Evolutionary conservation across 2,329 filamentous ascomycete species (phyloP).

Genomic region (Byssothecium circinans): DNA sequence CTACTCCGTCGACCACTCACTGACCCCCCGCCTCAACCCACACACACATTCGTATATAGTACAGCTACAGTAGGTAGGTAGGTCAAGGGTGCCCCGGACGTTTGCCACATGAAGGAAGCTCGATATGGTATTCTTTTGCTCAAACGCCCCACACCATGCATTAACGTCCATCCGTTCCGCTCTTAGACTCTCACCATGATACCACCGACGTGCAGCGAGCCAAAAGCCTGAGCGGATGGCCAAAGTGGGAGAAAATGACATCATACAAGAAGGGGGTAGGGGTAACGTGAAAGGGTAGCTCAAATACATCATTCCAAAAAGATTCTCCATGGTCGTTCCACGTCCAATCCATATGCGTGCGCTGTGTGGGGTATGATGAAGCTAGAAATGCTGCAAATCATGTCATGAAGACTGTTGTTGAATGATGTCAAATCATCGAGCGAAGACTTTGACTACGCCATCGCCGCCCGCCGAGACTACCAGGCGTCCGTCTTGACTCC

Average conservation of each 20-base stretch:
- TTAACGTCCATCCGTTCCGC: constrained; percentile 2
- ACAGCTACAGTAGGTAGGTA: constrained; percentile 9
- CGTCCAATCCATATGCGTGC: constrained; percentile 8
- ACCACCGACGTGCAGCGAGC: neutral
- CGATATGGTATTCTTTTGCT: neutral
- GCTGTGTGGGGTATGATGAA: constrained; percentile 12
- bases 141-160: constrained; percentile 8
- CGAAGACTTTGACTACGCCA: constrained; percentile 91
- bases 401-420: neutral
- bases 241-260: neutral
- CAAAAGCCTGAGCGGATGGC: neutral
- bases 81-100: neutral
- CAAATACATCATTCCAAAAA: neutral
- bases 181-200: neutral
- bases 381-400: constrained; percentile 7
- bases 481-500: constrained; percentile 93
- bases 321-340: neutral
- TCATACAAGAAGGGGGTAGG: constrained; percentile 15
- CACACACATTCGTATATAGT: constrained; percentile 7
- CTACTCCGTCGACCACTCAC: neutral
- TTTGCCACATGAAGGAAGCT: neutral
- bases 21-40: neutral
- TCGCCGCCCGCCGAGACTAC: constrained; percentile 94
- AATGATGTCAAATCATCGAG: constrained; percentile 22
- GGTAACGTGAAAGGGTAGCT: neutral